Evolutionary conservation across 2,329 filamentous ascomycete genomes (phyloP).

Genomic region (Talaromyces pinophilus): DNA sequence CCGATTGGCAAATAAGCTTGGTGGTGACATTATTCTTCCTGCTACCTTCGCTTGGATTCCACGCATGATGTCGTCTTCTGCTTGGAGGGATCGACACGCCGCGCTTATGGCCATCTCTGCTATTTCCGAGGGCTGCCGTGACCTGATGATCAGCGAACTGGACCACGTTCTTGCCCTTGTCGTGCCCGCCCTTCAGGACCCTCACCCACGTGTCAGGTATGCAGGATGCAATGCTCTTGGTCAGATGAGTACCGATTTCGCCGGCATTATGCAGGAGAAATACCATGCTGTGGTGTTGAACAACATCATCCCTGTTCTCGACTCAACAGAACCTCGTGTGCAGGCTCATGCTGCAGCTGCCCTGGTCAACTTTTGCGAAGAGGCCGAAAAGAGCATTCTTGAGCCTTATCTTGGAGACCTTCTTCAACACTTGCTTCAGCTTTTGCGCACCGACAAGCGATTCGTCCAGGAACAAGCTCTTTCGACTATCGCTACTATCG

Average conservation of each 20-base stretch:
- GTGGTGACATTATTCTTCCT: constrained; percentile 85
- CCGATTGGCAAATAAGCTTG: constrained; percentile 92
- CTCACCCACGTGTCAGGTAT: constrained; percentile 92
- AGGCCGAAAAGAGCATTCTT: constrained; percentile 86
- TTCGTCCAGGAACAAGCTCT: constrained; percentile 98
- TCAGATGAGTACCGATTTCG: constrained; percentile 99
- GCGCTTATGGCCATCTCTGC: constrained; percentile 98
- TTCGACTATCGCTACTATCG: constrained; percentile 96
- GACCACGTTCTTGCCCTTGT: constrained; percentile 93
- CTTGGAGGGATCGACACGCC: constrained; percentile 93
- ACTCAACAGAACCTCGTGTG: constrained; percentile 86
- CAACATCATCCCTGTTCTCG: constrained; percentile 87
- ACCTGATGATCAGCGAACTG: constrained; percentile 92
- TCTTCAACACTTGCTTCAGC: constrained; percentile 78
- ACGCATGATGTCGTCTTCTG: constrained; percentile 92
- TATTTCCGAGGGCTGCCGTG: constrained; percentile 94
- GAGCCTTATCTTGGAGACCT: constrained; percentile 92
- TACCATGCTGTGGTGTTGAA: constrained; percentile 85
- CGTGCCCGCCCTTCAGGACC: constrained; percentile 84
- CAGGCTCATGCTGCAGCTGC: constrained; percentile 98
- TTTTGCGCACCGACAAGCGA: constrained; percentile 87
- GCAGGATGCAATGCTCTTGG: constrained; percentile 98
- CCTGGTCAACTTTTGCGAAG: constrained; percentile 97
- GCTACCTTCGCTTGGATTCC: constrained; percentile 97
- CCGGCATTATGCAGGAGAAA: constrained; percentile 95